Evolutionary conservation across 1,284 basidiomycete species (phyloP).

Genomic region (Rhodotorula sp.): DNA sequence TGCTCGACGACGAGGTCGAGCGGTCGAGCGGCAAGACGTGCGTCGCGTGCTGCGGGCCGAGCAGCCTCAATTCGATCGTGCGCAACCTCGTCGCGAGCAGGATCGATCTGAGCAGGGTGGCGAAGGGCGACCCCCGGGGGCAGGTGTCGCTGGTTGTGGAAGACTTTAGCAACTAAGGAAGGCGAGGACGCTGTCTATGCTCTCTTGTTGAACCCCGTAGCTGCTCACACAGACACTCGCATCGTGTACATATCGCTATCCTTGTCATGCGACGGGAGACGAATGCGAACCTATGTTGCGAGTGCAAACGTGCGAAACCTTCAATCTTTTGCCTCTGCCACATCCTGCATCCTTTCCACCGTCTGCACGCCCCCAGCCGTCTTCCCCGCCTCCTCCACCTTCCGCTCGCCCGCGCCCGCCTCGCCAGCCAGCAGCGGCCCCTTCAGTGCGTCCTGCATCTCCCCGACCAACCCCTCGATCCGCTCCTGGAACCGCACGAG

Average conservation of each 20-base stretch:
- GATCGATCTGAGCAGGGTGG: conserved; percentile 41
- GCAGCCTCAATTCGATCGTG: conserved; percentile 42
- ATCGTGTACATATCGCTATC: neutral
- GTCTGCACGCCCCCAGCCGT: neutral
- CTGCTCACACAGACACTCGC: neutral
- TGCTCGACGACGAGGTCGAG: conserved; percentile 44
- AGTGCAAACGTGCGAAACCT: neutral
- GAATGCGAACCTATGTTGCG: neutral
- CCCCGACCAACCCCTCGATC: conserved; percentile 26
- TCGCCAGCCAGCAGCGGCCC: neutral
- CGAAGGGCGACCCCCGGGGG: conserved; percentile 32
- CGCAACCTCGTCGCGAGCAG: conserved; percentile 44
- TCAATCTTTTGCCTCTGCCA: neutral
- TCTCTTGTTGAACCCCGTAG: neutral
- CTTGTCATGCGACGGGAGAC: neutral
- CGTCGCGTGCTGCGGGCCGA: conserved; percentile 45
- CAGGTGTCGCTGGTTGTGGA: conserved; percentile 38
- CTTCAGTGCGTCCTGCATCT: conserved; percentile 22
- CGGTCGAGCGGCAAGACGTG: conserved; percentile 40
- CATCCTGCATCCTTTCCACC: neutral
- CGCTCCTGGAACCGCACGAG: conserved; percentile 30
- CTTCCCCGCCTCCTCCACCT: neutral
- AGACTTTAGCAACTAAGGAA: conserved; percentile 25
- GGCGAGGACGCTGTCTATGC: neutral
- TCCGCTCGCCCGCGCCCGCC: neutral